Evolutionary conservation across 352 stramenopile genomes (phyloP).

Genomic region (Phytophthora agathidicida): DNA sequence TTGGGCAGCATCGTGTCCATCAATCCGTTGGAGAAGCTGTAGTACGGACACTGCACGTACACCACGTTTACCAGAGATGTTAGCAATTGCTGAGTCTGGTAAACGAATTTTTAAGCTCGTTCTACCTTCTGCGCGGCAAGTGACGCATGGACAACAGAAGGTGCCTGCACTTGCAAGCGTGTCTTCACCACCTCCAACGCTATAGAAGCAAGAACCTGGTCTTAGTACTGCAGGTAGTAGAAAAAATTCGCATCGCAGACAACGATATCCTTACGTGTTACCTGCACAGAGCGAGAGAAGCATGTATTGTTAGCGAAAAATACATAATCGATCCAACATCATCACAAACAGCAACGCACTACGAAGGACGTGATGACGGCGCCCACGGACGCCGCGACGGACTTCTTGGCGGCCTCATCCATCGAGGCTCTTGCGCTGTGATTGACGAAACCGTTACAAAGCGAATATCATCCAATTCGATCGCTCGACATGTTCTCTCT

Average conservation of each 20-base stretch:
- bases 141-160: slow-evolving; percentile 54
- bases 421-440: slow-evolving; percentile 29
- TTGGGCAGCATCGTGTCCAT: slow-evolving; percentile 86
- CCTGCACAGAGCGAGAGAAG: slow-evolving; percentile 31
- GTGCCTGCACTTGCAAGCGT: slow-evolving; percentile 76
- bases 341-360: slow-evolving; percentile 37
- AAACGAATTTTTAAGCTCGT: neutral
- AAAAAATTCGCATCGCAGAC: too few species aligned
- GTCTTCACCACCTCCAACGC: slow-evolving; percentile 89
- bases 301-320: neutral
- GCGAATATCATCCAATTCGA: slow-evolving; percentile 22
- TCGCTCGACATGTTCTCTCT: neutral
- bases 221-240: slow-evolving; percentile 1
- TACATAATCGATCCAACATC: neutral
- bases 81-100: slow-evolving; percentile 8
- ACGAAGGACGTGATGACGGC: slow-evolving; percentile 73
- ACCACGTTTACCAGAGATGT: neutral
- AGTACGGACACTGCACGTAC: slow-evolving; percentile 62
- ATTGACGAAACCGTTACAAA: slow-evolving; percentile 9
- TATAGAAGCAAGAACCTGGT: slow-evolving; percentile 19
- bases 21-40: slow-evolving; percentile 82
- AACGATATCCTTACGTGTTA: slow-evolving; percentile 82
- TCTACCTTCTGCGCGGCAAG: slow-evolving; percentile 55
- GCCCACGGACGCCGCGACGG: slow-evolving; percentile 61
- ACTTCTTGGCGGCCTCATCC: slow-evolving; percentile 78